These are phyloP conservation scores for Saccharata proteae DNA, from an alignment of 2,329 filamentous ascomycete species.

Conservation along the genomic window DNA sequence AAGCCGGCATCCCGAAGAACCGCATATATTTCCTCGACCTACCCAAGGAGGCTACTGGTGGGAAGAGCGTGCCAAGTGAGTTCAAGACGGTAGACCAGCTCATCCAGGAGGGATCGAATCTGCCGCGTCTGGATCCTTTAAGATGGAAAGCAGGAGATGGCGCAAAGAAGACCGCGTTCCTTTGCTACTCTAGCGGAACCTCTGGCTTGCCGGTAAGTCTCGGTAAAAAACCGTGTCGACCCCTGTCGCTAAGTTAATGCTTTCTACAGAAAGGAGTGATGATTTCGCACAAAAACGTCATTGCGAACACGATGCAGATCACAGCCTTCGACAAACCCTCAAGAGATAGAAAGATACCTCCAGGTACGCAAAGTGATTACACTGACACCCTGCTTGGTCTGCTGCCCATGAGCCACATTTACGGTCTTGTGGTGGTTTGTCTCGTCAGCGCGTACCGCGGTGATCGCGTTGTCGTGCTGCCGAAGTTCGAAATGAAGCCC, in stretches of 20 bases:
- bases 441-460: constrained; percentile 56
- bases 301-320: constrained; percentile 61
- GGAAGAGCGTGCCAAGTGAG: constrained; percentile 31
- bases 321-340: constrained; percentile 35
- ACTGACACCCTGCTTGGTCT: constrained; percentile 51
- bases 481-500: constrained; percentile 60
- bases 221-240: background rate
- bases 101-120: constrained; percentile 45
- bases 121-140: constrained; percentile 43
- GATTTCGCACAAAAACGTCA: constrained; percentile 70
- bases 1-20: constrained; percentile 49
- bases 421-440: constrained; percentile 59
- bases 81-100: constrained; percentile 58
- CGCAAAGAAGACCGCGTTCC: constrained; percentile 55
- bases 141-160: constrained; percentile 54
- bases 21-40: constrained; percentile 59
- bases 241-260: constrained; percentile 2
- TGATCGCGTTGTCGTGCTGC: constrained; percentile 60
- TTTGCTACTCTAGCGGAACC: constrained; percentile 72
- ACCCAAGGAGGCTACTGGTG: constrained; percentile 41
- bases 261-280: constrained; percentile 61
- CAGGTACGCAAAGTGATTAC: constrained; percentile 29
- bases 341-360: constrained; percentile 31
- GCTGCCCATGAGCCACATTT: constrained; percentile 75
- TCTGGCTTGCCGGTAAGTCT: constrained; percentile 57